phyloP scores from a whole-genome alignment of 208 protist species.

The Crithidia thermophila region DNA sequence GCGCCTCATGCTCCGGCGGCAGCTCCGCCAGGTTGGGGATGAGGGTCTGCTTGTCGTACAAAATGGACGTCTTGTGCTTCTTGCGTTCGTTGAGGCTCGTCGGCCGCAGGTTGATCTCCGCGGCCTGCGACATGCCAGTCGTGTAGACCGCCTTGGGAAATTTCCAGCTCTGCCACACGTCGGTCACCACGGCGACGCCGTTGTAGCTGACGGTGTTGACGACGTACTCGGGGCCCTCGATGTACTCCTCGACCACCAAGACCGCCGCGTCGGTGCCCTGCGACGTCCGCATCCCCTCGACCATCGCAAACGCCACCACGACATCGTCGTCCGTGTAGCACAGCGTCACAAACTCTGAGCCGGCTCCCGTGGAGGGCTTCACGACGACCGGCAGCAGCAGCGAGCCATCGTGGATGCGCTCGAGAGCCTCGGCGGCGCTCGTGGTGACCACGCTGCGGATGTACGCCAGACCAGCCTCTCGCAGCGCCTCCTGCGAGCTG shows the following conservation, averaged over 20 bases:
- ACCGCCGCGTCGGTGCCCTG: constrained; percentile 50
- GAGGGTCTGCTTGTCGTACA: constrained; percentile 84
- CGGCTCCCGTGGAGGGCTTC: constrained; percentile 82
- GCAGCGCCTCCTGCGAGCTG: constrained; percentile 54
- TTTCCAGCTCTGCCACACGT: constrained; percentile 90
- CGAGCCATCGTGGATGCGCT: constrained; percentile 16
- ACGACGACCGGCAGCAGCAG: constrained; percentile 80
- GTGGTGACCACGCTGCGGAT: constrained; percentile 60
- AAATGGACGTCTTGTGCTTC: constrained; percentile 46
- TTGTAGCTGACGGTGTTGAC: constrained; percentile 81
- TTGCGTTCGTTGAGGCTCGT: constrained; percentile 4
- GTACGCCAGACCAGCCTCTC: constrained; percentile 54
- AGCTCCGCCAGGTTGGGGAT: constrained; percentile 52
- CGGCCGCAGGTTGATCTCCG: constrained; percentile 30
- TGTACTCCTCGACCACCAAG: constrained; percentile 89
- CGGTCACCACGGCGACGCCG: constrained; percentile 77
- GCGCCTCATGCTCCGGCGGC: constrained; percentile 35
- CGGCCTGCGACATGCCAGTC: constrained; percentile 37
- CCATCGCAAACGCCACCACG: constrained; percentile 51
- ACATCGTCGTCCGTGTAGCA: constrained; percentile 64
- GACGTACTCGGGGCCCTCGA: constrained; percentile 86
- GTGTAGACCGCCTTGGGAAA: constrained; percentile 45
- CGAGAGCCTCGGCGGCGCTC: constrained; percentile 31
- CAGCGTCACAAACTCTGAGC: constrained; percentile 84
- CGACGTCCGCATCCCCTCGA: constrained; percentile 42